Conservation (phyloP, 805 yeast genomes). For the Wickerhamomyces hampshirensis region DNA sequence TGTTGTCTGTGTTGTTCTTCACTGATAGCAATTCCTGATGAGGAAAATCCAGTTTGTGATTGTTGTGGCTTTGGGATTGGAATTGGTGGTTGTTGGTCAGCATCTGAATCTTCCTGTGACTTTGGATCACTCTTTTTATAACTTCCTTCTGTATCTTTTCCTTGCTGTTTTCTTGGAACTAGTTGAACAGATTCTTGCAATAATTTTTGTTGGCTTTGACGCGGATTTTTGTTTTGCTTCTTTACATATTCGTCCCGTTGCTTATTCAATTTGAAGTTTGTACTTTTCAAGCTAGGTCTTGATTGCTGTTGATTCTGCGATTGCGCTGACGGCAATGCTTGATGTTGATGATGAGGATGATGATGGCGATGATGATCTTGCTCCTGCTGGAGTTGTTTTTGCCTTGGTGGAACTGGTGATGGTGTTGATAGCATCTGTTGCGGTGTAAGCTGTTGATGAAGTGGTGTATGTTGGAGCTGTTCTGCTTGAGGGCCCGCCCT, state of each 20-base stretch:
- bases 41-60: constrained; percentile 2
- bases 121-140: constrained; percentile 6
- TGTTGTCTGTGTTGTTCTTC: constrained; percentile 19
- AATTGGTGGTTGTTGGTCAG: background rate
- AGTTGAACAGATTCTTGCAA: constrained; percentile 19
- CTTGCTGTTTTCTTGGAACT: constrained; percentile 6
- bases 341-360: constrained; percentile 3
- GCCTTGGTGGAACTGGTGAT: no score
- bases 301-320: constrained; percentile 10
- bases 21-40: constrained; percentile 1
- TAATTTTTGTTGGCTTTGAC: constrained; percentile 7
- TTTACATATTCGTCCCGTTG: constrained; percentile 1
- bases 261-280: constrained; percentile 10
- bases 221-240: no score
- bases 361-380: no score
- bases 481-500: background rate
- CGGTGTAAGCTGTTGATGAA: no score
- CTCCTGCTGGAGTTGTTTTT: no score
- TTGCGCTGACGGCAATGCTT: constrained; percentile 1
- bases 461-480: background rate
- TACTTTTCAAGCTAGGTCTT: constrained; percentile 16
- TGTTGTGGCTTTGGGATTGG: constrained; percentile 2
- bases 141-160: background rate
- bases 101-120: background rate
- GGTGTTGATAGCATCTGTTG: no score